Conservation (phyloP, 1,139 yeast species). For the Geotrichum bryndzae region DNA sequence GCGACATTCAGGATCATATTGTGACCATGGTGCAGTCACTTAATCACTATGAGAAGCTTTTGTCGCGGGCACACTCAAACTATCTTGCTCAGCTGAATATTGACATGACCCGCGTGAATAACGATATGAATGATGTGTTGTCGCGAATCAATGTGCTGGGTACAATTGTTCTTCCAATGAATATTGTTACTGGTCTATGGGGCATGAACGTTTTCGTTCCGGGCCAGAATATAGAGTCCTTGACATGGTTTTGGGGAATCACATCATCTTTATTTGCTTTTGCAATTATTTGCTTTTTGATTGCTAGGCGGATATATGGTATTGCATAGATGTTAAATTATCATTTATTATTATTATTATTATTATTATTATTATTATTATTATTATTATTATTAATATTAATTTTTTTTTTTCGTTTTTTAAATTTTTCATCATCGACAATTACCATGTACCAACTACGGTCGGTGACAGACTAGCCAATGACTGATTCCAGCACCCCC, state of each 20-base stretch:
- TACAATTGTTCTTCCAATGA: slow-evolving; percentile 89
- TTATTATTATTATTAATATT: background rate
- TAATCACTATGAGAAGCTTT: slow-evolving; percentile 86
- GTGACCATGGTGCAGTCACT: slow-evolving; percentile 94
- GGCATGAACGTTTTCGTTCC: slow-evolving; percentile 98
- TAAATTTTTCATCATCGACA: no score
- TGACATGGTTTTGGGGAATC: slow-evolving; percentile 69
- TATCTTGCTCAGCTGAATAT: slow-evolving; percentile 94
- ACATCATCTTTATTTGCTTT: slow-evolving; percentile 30
- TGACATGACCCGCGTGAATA: slow-evolving; percentile 96
- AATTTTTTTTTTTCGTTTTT: background rate
- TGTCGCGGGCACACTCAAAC: slow-evolving; percentile 90
- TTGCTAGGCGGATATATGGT: slow-evolving; percentile 30
- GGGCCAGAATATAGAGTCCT: slow-evolving; percentile 65
- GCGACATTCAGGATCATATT: slow-evolving; percentile 79
- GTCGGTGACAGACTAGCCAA: no score
- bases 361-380: background rate
- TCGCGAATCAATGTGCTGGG: slow-evolving; percentile 92
- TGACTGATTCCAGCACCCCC: no score
- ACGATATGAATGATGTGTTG: slow-evolving; percentile 91
- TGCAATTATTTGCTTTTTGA: slow-evolving; percentile 33
- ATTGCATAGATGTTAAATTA: slow-evolving; percentile 19
- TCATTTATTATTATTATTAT: background rate
- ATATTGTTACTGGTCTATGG: slow-evolving; percentile 94
- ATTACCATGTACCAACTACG: no score